phyloP scores from a whole-genome alignment of 345 rosid species.

The Gossypium arboreum region DNA sequence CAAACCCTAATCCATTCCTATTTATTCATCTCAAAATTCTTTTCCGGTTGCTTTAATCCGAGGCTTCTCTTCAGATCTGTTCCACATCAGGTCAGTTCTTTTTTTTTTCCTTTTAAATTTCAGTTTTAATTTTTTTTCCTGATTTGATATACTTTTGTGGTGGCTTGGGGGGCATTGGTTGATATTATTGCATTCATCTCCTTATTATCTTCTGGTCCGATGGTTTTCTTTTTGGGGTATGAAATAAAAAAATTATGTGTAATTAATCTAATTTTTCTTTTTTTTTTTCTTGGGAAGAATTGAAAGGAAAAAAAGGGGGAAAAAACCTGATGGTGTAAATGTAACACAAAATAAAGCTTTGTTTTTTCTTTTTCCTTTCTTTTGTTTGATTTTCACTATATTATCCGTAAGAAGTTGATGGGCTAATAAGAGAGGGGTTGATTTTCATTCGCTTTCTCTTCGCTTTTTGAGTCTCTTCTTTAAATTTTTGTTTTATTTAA shows the following conservation, averaged over 20 bases:
- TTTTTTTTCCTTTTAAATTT: neutral
- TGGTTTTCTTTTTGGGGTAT: neutral
- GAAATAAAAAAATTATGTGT: neutral
- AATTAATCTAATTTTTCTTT: neutral
- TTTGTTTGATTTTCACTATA: neutral
- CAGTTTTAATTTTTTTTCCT: neutral
- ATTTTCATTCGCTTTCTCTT: neutral
- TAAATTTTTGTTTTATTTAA: too few relatives aligned
- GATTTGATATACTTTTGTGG: neutral
- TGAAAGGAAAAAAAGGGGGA: neutral
- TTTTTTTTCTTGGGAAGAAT: neutral
- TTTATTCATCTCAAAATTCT: neutral
- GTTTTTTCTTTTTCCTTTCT: neutral
- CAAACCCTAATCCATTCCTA: slow-evolving; percentile 31
- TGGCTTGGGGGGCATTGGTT: neutral
- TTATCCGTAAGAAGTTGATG: neutral
- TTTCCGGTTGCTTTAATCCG: slow-evolving; percentile 24
- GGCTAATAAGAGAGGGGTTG: neutral
- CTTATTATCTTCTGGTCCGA: neutral
- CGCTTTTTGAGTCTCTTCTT: neutral
- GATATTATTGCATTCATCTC: neutral
- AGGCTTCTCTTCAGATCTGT: slow-evolving; percentile 26
- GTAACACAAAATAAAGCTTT: neutral
- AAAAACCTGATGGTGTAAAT: neutral
- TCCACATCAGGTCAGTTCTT: slow-evolving; percentile 19